Base-by-base conservation (phyloP, 2,329 filamentous ascomycete genomes). In the Didymella exigua region DNA sequence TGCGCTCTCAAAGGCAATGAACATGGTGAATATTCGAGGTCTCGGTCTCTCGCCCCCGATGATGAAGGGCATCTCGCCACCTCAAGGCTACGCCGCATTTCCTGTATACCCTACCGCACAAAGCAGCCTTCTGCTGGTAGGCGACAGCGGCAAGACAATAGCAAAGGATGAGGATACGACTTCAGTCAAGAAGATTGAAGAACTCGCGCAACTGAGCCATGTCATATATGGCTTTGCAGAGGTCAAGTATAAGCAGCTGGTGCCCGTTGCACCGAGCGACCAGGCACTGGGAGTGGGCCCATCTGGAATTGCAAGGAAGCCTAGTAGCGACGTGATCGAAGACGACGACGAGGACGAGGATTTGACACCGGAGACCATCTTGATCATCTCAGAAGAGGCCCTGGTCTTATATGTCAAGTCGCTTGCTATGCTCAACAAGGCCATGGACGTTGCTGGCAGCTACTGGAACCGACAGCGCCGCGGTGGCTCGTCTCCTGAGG, bases 151-250 rank as follows among this genome's bases (percentile, higher is more conserved):
- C 10, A 89, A 85, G 68, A 81, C 83, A 18, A 75, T 79, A 3
- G 82, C 47, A 46, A 77, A 86, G 18, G 92, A 97, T 60, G 93
- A 97, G 69, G 95, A 98, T 70, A 81, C 83, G 14, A 86, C 85
- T 60, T 87, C 90, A 34, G 86, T 93, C 2, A 89, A 92, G 68
- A 84, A 86, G 38, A 92, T 98, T 53, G 93, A 99, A 73, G 93
- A 98, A 66, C 89, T 91, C 61, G 95, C 95, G 1, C 95, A 92
- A 27, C 84, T 93, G 33, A 97, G 93, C 70, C 93, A 99, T 73
- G 95, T 97, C 40, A 93, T 99, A 2, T 99, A 93, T 73, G 93
- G 93, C 3, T 98, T 99, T 75, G 95, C 95, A 5, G 93, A 99
- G 77, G 93, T 99, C 70, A 99, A 99, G 76, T 97, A 96, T 77